Base-by-base conservation (phyloP, 768 basidiomycete species). In the Leucocoprinus birnbaumii region DNA sequence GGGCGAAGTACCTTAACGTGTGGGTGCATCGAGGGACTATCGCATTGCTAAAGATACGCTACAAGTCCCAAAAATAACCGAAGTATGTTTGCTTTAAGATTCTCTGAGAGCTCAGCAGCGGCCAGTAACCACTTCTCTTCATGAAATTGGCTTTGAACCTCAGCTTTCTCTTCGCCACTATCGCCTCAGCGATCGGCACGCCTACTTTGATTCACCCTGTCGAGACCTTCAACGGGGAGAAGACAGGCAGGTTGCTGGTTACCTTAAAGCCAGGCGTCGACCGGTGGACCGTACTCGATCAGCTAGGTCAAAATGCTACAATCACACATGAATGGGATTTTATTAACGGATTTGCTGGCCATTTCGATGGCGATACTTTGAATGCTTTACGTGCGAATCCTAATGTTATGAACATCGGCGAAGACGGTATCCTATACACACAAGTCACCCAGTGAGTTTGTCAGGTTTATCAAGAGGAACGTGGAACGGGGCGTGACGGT, bases 331-430 rank as follows among this genome's bases (percentile, higher is more conserved):
- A 70, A 10, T 71, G 67, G 66, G 60, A 62, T 9, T 34, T 63
- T 43, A 58, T 72, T 48, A 68, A 70, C 34, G 69, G 69, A 4
- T 67, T 73, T 40, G 66, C 67, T 21, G 67, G 70, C 67, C 44
- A 62, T 21, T 59, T 68, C 40, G 59, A 65, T 44, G 59, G 57
- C 0, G 62, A 58, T 14, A 53, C 65, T 10, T 57, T 71, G 46
- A 63, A 64, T 27, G 34, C 59, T 3, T 60, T 71, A 22, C 62
- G 63, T 19, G 61, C 67, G 0, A 62, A 59, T 31, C 59, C 56
- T 13, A 64, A 66, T 40, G 66, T 71, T 14, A 61, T 62, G 22
- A 59, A 51, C 27, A 62, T 71, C 37, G 46, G 62, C 10, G 66
- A 71, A 42, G 70, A 71, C 50, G 70, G 67, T 14, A 57, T 68